Evolutionary conservation across 352 stramenopile genomes (phyloP).

Genomic region (Pythium sukuiense): DNA sequence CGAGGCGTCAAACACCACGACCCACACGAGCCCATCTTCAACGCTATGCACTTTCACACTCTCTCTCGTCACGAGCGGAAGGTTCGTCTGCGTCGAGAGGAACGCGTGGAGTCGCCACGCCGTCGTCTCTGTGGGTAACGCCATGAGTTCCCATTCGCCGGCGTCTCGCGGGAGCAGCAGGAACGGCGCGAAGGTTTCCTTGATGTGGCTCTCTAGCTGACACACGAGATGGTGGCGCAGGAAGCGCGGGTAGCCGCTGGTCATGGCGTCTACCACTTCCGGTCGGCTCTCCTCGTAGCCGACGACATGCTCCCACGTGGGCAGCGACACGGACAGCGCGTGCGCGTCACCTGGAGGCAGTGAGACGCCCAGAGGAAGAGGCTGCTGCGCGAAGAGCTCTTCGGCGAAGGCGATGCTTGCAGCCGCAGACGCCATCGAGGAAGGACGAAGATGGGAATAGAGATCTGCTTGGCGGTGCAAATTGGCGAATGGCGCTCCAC

Average conservation of each 20-base stretch:
- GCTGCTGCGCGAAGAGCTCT: slow-evolving; percentile 19
- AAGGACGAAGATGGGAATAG: neutral
- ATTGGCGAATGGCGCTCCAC: neutral
- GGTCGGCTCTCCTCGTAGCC: slow-evolving; percentile 88
- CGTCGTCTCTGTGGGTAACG: slow-evolving; percentile 56
- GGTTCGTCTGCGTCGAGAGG: slow-evolving; percentile 38
- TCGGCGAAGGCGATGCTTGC: slow-evolving; percentile 17
- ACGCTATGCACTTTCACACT: slow-evolving; percentile 36
- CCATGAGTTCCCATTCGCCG: slow-evolving; percentile 39
- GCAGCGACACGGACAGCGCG: slow-evolving; percentile 84
- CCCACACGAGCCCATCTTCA: slow-evolving; percentile 52
- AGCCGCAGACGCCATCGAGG: slow-evolving; percentile 14
- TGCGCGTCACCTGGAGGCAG: slow-evolving; percentile 70
- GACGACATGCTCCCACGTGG: slow-evolving; percentile 82
- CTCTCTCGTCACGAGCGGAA: slow-evolving; percentile 1
- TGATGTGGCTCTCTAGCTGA: slow-evolving; percentile 49
- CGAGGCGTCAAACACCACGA: slow-evolving; percentile 72
- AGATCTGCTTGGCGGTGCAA: neutral
- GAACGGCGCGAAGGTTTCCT: slow-evolving; percentile 26
- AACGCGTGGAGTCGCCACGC: slow-evolving; percentile 72
- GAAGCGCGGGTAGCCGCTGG: slow-evolving; percentile 92
- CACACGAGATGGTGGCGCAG: slow-evolving; percentile 88
- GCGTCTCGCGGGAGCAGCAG: slow-evolving; percentile 26
- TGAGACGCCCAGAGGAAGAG: slow-evolving; percentile 64
- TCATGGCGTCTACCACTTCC: slow-evolving; percentile 67